Evolutionary conservation across 2,329 filamentous ascomycete species (phyloP).

Genomic region (Neofusicoccum laricinum): DNA sequence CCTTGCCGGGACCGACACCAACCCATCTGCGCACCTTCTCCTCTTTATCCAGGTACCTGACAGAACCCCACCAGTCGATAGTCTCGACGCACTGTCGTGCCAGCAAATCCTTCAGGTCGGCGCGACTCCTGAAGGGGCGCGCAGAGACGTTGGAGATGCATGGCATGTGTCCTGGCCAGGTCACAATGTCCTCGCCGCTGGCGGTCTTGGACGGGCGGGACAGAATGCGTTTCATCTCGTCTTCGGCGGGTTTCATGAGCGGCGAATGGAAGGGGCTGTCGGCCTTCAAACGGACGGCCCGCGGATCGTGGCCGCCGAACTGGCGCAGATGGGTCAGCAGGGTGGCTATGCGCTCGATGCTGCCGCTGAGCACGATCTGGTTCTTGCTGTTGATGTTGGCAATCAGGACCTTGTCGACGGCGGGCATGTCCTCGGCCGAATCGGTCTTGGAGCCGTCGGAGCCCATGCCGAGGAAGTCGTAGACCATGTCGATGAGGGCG

Average conservation of each 20-base stretch:
- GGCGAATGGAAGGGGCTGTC: slow-evolving; percentile 90
- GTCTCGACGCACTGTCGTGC: slow-evolving; percentile 86
- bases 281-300: slow-evolving; percentile 80
- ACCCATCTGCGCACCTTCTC: slow-evolving; percentile 80
- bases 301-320: slow-evolving; percentile 86
- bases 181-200: slow-evolving; percentile 63
- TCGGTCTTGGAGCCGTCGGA: slow-evolving; percentile 66
- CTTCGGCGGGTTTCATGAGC: slow-evolving; percentile 82
- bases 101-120: slow-evolving; percentile 74
- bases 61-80: slow-evolving; percentile 91
- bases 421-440: slow-evolving; percentile 64
- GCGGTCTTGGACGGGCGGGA: slow-evolving; percentile 53
- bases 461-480: slow-evolving; percentile 72
- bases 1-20: slow-evolving; percentile 89
- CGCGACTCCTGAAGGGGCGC: slow-evolving; percentile 68
- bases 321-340: slow-evolving; percentile 82
- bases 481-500: slow-evolving; percentile 67
- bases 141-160: slow-evolving; percentile 87
- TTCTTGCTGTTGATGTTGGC: slow-evolving; percentile 96
- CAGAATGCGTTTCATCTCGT: slow-evolving; percentile 68
- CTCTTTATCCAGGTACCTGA: slow-evolving; percentile 83
- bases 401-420: slow-evolving; percentile 83
- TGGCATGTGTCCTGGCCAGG: slow-evolving; percentile 70
- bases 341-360: slow-evolving; percentile 75
- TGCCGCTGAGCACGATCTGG: slow-evolving; percentile 91